Base-by-base conservation (phyloP, 139 green algal species). In the Chlorella sp. region DNA sequence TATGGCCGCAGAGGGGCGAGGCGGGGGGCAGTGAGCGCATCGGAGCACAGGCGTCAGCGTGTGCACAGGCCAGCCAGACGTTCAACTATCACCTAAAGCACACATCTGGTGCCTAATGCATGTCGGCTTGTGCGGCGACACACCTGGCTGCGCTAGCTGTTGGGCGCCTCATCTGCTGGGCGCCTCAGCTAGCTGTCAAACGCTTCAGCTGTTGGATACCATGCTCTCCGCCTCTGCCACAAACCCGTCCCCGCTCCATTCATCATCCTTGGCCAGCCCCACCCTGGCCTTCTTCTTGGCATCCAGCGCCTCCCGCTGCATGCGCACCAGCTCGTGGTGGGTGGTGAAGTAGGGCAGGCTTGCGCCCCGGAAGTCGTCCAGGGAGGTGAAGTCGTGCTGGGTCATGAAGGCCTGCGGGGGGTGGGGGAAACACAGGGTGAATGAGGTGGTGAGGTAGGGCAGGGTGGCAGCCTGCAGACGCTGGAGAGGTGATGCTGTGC, bases 181-280 rank as follows among this genome's bases (percentile, higher is more conserved):
- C 64, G n/a, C n/a, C n/a, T n/a, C n/a, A n/a, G n/a, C n/a, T n/a
- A n/a, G n/a, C n/a, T n/a, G n/a, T n/a, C n/a, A n/a, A n/a, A n/a
- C 64, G 64, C 64, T 3, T 36, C 30, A 77, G 75, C 42, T 90
- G 86, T 97, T 97, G 53, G 91, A 93, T 32, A 97, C 94, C 95
- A 97, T 97, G 48, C 85, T 92, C 71, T 96, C 95, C 0, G 94
- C 93, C 84, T 98, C 92, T 32, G 94, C 91, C 19, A 98, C 96
- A 92, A 99, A 99, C 14, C 96, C 96, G 26, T 99, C 97, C 3
- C 98, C 98, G 26, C 93, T 96, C 98, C 98, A 99, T 36, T 98
- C 96, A 22, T 96, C 94, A 89, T 99, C 98, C 76, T 96, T 97
- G 53, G 91, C 92, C 42, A 99, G 92, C 9, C 96, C 97, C 40